These are phyloP conservation scores for Excoecaria agallocha DNA, from an alignment of 345 rosid species.

Conservation along the genomic window DNA sequence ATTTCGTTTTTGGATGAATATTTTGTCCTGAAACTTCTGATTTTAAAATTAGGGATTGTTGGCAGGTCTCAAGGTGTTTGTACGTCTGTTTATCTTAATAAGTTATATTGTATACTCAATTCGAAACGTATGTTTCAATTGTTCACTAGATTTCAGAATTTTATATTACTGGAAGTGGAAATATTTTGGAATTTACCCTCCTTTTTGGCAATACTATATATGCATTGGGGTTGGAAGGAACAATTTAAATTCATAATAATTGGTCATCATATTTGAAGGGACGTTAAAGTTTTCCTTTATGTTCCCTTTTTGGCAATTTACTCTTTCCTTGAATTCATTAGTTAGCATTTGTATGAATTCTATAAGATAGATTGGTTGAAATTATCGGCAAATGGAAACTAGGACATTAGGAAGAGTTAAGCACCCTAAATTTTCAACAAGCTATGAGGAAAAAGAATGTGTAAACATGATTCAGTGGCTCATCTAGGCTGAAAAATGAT, in stretches of 20 bases:
- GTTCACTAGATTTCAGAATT: not conserved
- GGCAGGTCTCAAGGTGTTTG: too few relatives aligned
- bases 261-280: not conserved
- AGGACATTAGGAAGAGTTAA: not conserved
- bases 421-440: not conserved
- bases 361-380: not conserved
- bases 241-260: not conserved
- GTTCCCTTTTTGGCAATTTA: not conserved
- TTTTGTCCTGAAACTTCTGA: not conserved
- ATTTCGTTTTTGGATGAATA: too few relatives aligned
- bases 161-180: too few relatives aligned
- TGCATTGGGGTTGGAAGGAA: not conserved
- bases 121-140: not conserved
- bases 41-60: not conserved
- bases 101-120: too few relatives aligned
- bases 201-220: too few relatives aligned
- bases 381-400: not conserved
- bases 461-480: not conserved
- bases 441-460: not conserved
- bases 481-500: not conserved
- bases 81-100: not conserved
- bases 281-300: too few relatives aligned
- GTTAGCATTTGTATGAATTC: too few relatives aligned
- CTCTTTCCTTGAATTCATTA: too few relatives aligned
- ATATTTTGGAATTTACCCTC: too few relatives aligned